phyloP scores from a whole-genome alignment of 441 rosid species.

The Adansonia grandidieri region DNA sequence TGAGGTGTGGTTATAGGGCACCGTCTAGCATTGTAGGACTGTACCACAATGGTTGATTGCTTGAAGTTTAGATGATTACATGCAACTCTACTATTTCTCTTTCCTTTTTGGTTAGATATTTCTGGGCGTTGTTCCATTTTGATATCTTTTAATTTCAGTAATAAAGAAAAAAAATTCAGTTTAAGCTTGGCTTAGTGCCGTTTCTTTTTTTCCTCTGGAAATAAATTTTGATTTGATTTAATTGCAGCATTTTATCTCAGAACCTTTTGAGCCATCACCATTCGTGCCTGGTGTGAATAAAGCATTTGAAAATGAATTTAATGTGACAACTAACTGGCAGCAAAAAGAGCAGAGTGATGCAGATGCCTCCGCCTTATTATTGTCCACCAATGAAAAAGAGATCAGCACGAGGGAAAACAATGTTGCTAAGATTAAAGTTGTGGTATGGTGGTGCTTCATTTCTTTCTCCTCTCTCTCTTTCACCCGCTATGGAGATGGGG shows the following conservation, averaged over 20 bases:
- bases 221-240: conserved; percentile 33
- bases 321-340: conserved; percentile 46
- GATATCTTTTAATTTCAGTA: not conserved
- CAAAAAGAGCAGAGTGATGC: conserved; percentile 60
- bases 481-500: not conserved
- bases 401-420: conserved; percentile 66
- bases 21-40: conserved; percentile 14
- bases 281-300: conserved; percentile 70
- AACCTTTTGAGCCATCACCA: conserved; percentile 93
- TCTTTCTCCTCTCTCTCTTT: not conserved
- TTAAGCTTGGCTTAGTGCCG: not conserved
- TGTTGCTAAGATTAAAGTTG: conserved; percentile 95
- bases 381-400: conserved; percentile 70
- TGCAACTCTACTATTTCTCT: not conserved
- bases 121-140: not conserved
- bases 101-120: not conserved
- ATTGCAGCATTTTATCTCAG: conserved; percentile 86
- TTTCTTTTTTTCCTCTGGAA: conserved; percentile 14
- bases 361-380: conserved; percentile 49
- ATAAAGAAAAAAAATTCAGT: not conserved
- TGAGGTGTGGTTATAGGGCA: conserved; percentile 59
- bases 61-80: conserved; percentile 3
- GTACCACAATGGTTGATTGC: conserved; percentile 2
- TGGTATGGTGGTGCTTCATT: conserved; percentile 57
- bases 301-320: conserved; percentile 72